Evolutionary conservation across 768 basidiomycete genomes (phyloP).

Genomic region (Russula sp.): DNA sequence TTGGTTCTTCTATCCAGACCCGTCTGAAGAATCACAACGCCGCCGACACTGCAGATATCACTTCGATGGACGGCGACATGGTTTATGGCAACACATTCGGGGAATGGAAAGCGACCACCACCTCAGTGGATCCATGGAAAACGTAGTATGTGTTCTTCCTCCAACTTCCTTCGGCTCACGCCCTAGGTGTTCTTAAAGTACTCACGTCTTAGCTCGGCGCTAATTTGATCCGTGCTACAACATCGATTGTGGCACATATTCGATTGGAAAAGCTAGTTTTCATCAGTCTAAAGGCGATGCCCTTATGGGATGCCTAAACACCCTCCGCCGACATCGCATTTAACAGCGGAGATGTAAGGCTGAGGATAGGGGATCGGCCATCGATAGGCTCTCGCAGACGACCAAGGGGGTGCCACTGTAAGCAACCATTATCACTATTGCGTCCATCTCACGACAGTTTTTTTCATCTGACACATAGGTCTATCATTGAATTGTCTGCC

Average conservation of each 20-base stretch:
- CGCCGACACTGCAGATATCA: neutral
- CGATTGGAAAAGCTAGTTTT: neutral
- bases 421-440: neutral
- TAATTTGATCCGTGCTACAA: neutral
- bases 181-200: neutral
- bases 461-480: neutral
- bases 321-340: neutral
- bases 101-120: neutral
- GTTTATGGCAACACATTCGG: constrained; percentile 1
- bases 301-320: neutral
- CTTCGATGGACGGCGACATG: neutral
- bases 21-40: neutral
- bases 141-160: neutral
- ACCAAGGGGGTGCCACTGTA: constrained; percentile 3
- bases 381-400: neutral
- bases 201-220: neutral
- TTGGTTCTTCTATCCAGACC: neutral
- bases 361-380: neutral
- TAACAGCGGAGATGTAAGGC: neutral
- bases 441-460: too few species aligned
- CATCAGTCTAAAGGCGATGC: neutral
- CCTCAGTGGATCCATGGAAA: neutral
- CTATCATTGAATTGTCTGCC: neutral
- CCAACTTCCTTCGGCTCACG: neutral
- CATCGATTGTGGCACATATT: neutral